A percentile compares a stretch with the other conserved stretches of the same genome.
These are phyloP conservation scores for Geopyxis carbonaria DNA, from an alignment of 495 filamentous ascomycete genomes.

Conservation along the genomic window DNA sequence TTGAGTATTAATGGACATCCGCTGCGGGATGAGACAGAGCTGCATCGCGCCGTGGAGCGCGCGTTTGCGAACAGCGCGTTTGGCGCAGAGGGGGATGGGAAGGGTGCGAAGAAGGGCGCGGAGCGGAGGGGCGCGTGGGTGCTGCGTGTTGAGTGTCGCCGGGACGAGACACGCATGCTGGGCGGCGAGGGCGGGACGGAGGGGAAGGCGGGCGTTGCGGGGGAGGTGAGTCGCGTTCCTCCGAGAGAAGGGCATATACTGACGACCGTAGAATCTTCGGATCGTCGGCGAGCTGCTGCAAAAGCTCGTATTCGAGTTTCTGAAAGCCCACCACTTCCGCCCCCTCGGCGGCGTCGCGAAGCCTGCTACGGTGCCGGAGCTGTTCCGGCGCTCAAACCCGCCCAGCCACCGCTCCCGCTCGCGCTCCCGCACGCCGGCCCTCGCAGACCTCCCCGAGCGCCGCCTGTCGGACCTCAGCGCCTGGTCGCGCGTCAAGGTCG, in stretches of 20 bases:
- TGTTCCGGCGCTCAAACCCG: background rate
- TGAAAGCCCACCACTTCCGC: conserved; percentile 48
- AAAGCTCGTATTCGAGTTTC: conserved; percentile 47
- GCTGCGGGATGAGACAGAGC: conserved; percentile 33
- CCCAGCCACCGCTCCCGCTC: background rate
- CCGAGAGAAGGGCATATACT: conserved; percentile 9
- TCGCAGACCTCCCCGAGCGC: background rate
- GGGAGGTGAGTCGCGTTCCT: conserved; percentile 8
- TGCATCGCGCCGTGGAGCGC: conserved; percentile 66
- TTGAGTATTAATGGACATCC: conserved; percentile 20
- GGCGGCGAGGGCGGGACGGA: conserved; percentile 23
- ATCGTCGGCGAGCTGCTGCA: conserved; percentile 42
- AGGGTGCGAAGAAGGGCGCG: conserved; percentile 40
- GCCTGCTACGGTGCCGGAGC: background rate
- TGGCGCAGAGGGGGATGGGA: conserved; percentile 40
- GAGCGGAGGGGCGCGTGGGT: conserved; percentile 89
- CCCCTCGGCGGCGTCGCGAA: conserved; percentile 25
- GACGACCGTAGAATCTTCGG: conserved; percentile 26
- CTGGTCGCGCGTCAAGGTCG: conserved; percentile 19
- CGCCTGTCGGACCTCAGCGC: conserved; percentile 6
- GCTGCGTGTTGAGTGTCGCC: conserved; percentile 42
- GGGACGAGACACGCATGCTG: conserved; percentile 14
- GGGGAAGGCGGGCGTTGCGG: conserved; percentile 21
- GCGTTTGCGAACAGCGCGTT: conserved; percentile 66
- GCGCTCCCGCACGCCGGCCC: background rate